Percentiles rank a stretch among this genome's conserved stretches.
Conservation (phyloP, 106 monocot genomes). For the Amphibolis antarctica region DNA sequence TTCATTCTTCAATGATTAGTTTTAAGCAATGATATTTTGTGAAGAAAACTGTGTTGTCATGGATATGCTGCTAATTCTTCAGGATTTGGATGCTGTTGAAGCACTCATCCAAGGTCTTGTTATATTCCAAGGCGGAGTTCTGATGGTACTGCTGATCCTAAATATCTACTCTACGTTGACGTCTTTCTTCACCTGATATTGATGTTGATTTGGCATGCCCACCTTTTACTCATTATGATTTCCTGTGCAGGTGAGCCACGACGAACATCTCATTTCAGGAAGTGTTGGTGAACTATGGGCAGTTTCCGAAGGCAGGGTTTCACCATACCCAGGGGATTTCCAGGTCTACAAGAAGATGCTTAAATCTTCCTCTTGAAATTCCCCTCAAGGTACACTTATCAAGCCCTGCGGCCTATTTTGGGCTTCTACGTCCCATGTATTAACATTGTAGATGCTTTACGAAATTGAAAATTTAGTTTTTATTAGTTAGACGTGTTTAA, state of each 20-base stretch:
- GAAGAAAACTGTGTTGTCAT: not conserved
- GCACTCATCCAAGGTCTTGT: constrained; percentile 97
- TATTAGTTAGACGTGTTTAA: too few relatives aligned
- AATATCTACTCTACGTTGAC: not conserved
- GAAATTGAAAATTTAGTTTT: not conserved
- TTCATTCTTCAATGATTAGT: too few relatives aligned
- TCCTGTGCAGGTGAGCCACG: constrained; percentile 78
- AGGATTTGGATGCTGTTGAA: constrained; percentile 99
- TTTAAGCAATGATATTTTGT: too few relatives aligned
- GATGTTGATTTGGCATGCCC: not conserved
- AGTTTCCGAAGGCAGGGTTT: constrained; percentile 67
- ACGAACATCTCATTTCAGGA: constrained; percentile 92
- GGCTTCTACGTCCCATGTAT: too few relatives aligned
- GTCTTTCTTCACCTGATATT: not conserved
- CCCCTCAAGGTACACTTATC: too few relatives aligned
- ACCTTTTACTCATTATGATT: not conserved
- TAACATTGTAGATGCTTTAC: too few relatives aligned
- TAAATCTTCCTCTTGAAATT: constrained; percentile 10
- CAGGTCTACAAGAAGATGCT: constrained; percentile 92
- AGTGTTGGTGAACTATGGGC: constrained; percentile 95
- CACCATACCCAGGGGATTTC: constrained; percentile 71
- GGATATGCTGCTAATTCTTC: constrained; percentile 13
- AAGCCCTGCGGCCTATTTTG: too few relatives aligned
- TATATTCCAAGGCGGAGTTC: constrained; percentile 89
- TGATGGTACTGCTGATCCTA: constrained; percentile 47